phyloP scores from a whole-genome alignment of 2,329 filamentous ascomycete species.

The Trichoderma sp. region DNA sequence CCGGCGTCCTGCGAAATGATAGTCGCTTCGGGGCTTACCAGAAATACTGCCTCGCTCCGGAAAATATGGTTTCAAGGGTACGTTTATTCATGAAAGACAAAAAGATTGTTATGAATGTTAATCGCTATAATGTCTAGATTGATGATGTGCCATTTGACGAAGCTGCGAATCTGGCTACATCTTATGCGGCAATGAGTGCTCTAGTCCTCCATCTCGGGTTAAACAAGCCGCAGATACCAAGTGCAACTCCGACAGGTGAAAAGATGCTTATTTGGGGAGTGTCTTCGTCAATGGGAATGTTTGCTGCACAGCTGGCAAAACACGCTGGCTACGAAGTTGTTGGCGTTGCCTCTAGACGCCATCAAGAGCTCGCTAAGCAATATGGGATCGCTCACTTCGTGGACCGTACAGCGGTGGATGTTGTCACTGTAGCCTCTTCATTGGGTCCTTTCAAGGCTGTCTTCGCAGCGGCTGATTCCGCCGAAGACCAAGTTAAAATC shows the following conservation, averaged over 20 bases:
- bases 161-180: constrained; percentile 10
- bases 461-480: constrained; percentile 20
- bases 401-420: constrained; percentile 11
- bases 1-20: constrained; percentile 21
- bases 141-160: constrained; percentile 14
- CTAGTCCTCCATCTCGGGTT: constrained; percentile 25
- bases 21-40: constrained; percentile 27
- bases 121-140: not conserved
- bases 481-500: constrained; percentile 22
- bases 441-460: constrained; percentile 26
- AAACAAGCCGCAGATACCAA: constrained; percentile 13
- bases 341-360: constrained; percentile 19
- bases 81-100: not conserved
- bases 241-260: not conserved
- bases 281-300: constrained; percentile 22
- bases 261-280: constrained; percentile 26
- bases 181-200: constrained; percentile 18
- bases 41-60: constrained; percentile 4
- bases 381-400: constrained; percentile 17
- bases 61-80: constrained; percentile 21
- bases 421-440: not conserved
- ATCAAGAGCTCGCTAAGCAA: not conserved
- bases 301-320: constrained; percentile 14
- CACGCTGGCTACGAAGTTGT: constrained; percentile 24
- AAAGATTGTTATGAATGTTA: not conserved